Evolutionary conservation across 2,329 filamentous ascomycete genomes (phyloP), one percentile per base, ranked within the genome.

Genomic region (Hypoxylon sp.): DNA sequence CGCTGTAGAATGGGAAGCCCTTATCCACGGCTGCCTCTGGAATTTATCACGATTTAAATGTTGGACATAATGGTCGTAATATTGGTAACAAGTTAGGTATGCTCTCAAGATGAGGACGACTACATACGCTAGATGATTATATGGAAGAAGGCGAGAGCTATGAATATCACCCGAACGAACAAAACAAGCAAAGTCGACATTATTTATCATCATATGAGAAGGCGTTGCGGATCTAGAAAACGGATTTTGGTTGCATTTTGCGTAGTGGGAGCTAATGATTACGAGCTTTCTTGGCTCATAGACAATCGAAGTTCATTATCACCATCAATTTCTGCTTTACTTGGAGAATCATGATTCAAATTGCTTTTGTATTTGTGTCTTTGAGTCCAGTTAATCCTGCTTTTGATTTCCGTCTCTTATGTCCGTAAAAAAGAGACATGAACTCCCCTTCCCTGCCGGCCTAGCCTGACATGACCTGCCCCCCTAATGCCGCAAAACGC

Each of bases 401-500:
- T 55, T 21, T 50, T 27, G 5, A 4, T 27, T 60, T 29, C 2
- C 17, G n/a, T 52, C 56, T 58, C 48, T 35, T 53, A 62, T 46
- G 42, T 17, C 58, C 48, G 29, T 37, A 47, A 56, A 62, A 67
- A 62, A 37, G 19, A 39, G 62, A 65, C 58, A 58, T 65, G 46
- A 62, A 65, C 54, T 51, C 56, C 60, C 64, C 31, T 2, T 48
- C 37, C 56, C 17, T 31, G 27, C 35, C 55, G 19, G 48, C 42
- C 68, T 57, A 44, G 47, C 58, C 60, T 55, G 68, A 62, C 70
- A 68, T 65, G 68, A 68, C 65, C 65, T 62, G 24, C 55, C 64
- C 68, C 47, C 31, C 37, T 29, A 37, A 24, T 55, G 51, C 68
- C 70, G 37, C 54, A 65, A 63, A 70, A 69, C 61, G 62, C 68